Conservation (phyloP, 2,329 filamentous ascomycete species). For the Pseudocercospora ulei region DNA sequence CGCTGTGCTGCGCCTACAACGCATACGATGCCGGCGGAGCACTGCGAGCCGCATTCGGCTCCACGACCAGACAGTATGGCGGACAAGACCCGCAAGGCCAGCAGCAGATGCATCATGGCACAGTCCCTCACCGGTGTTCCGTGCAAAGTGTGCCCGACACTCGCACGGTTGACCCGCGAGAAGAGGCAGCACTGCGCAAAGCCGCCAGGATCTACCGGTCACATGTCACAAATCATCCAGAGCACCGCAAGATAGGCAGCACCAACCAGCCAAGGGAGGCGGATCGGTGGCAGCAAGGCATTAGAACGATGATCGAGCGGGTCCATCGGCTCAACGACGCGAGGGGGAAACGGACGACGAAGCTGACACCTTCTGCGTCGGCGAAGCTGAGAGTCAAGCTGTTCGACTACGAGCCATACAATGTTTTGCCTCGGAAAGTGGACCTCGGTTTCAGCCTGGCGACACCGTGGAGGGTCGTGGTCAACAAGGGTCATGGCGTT, state of each 20-base stretch:
- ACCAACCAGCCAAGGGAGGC: neutral
- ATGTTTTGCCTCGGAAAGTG: constrained; percentile 5
- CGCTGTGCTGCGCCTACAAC: constrained; percentile 21
- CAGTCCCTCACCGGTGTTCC: too few species aligned
- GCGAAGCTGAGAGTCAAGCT: neutral
- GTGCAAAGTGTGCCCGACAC: too few species aligned
- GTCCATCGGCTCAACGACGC: neutral
- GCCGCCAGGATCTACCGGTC: too few species aligned
- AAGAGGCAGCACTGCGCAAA: too few species aligned
- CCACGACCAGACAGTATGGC: constrained; percentile 2
- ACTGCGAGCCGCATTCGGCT: constrained; percentile 21
- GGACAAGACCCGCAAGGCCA: neutral
- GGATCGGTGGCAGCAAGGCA: constrained; percentile 5
- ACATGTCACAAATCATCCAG: too few species aligned
- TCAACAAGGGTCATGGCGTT: neutral
- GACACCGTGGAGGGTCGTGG: constrained; percentile 9
- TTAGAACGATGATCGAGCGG: neutral
- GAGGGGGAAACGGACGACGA: neutral
- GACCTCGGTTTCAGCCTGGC: neutral
- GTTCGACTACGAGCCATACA: constrained; percentile 11
- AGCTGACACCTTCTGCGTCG: neutral
- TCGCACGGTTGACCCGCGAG: too few species aligned
- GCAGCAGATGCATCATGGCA: neutral
- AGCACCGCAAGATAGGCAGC: neutral
- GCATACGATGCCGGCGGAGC: constrained; percentile 24